Conservation (phyloP, 2,329 filamentous ascomycete genomes). For the Aspergillus unguis region DNA sequence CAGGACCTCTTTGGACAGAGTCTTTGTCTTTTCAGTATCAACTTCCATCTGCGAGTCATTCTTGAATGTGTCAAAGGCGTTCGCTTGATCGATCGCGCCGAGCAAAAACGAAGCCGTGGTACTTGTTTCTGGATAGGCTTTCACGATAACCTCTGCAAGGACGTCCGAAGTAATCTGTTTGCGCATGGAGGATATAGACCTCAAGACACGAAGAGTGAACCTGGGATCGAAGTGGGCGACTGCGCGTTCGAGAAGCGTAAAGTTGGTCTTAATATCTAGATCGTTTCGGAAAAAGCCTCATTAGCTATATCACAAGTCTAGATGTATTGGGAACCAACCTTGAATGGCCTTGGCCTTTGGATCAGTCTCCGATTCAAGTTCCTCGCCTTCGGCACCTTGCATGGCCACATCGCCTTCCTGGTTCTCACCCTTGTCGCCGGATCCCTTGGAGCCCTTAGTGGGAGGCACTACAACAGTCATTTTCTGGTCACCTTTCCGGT, state of each 20-base stretch:
- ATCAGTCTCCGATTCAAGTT: conserved; percentile 43
- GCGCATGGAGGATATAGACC: conserved; percentile 92
- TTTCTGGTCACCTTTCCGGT: conserved; percentile 69
- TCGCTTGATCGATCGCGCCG: conserved; percentile 64
- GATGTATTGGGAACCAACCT: conserved; percentile 30
- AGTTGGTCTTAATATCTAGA: conserved; percentile 91
- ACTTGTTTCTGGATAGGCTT: conserved; percentile 71
- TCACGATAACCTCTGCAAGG: conserved; percentile 73
- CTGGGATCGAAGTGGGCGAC: conserved; percentile 90
- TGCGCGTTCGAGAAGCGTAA: conserved; percentile 83
- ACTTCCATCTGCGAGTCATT: conserved; percentile 68
- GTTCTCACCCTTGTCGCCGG: conserved; percentile 56
- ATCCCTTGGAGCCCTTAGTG: conserved; percentile 61
- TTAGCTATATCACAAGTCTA: conserved; percentile 6
- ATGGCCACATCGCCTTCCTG: conserved; percentile 69
- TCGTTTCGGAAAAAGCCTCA: not conserved
- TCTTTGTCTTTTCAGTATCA: conserved; percentile 65
- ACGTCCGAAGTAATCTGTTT: conserved; percentile 84
- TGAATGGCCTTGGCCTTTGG: conserved; percentile 51
- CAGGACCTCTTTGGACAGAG: conserved; percentile 67
- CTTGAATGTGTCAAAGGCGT: conserved; percentile 60
- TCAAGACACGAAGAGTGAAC: conserved; percentile 89
- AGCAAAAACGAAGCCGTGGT: conserved; percentile 68
- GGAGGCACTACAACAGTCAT: conserved; percentile 79
- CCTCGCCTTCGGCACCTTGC: conserved; percentile 52